Percentiles rank a stretch among this genome's conserved stretches.
Evolutionary conservation across 2,329 filamentous ascomycete species (phyloP).

Genomic region (Trichoderma cornu-damae): DNA sequence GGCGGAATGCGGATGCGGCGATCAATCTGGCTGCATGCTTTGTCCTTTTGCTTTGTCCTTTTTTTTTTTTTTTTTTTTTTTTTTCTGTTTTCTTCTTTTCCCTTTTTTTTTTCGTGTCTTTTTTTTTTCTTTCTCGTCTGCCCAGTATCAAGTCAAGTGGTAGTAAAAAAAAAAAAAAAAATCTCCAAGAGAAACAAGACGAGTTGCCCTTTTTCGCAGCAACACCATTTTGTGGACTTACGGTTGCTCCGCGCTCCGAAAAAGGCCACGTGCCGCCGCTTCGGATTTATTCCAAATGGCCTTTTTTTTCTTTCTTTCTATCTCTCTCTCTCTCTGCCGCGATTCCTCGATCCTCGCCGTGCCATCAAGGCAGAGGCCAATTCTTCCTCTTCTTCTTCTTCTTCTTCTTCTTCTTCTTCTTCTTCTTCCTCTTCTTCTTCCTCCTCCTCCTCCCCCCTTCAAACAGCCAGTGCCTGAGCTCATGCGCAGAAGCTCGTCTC

Average conservation of each 20-base stretch:
- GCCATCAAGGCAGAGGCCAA: background rate
- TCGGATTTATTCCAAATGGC: background rate
- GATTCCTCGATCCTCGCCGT: background rate
- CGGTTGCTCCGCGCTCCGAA: background rate
- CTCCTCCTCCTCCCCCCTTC: background rate
- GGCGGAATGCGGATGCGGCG: background rate
- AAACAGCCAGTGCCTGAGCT: slow-evolving; percentile 17
- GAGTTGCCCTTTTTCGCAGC: no score
- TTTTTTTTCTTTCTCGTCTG: no score
- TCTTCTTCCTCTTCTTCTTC: no score
- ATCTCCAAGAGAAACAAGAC: no score
- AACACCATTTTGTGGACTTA: no score
- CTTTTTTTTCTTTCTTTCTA: background rate
- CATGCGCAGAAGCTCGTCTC: slow-evolving; percentile 6
- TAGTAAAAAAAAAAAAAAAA: no score
- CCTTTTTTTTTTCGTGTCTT: no score
- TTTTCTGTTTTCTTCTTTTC: background rate
- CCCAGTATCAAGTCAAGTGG: no score
- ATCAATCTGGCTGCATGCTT: background rate
- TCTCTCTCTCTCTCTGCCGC: background rate
- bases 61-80: background rate
- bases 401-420: no score
- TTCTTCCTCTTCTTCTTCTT: no score
- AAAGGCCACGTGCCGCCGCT: background rate
- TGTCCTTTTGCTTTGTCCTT: background rate